phyloP scores from a whole-genome alignment of 1,284 basidiomycete genomes.

The Ustilago xerochloae region DNA sequence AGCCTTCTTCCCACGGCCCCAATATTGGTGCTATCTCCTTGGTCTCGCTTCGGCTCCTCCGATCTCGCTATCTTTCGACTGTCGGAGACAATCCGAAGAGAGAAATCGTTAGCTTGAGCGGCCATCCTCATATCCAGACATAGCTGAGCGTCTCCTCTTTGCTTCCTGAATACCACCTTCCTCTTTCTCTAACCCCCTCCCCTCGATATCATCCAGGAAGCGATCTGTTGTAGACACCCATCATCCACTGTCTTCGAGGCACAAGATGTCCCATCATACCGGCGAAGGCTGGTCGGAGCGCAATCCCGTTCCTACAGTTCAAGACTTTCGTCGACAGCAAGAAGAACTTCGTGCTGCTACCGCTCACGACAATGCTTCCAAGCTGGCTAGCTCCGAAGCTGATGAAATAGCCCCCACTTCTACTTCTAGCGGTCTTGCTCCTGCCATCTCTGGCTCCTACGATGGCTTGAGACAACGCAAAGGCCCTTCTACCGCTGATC shows the following conservation, averaged over 20 bases:
- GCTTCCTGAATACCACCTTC: neutral
- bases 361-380: constrained; percentile 33
- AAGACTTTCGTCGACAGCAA: constrained; percentile 45
- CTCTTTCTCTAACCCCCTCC: constrained; percentile 1
- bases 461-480: constrained; percentile 50
- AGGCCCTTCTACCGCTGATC: constrained; percentile 12
- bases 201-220: neutral
- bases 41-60: neutral
- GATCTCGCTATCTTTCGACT: constrained; percentile 10
- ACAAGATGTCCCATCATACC: constrained; percentile 48
- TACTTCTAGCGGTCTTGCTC: constrained; percentile 23
- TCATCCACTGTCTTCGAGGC: no score
- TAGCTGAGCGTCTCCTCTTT: neutral
- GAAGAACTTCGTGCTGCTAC: constrained; percentile 34
- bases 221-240: no score
- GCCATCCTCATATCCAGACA: neutral
- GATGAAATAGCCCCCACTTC: constrained; percentile 30
- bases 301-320: constrained; percentile 59
- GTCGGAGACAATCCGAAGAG: no score
- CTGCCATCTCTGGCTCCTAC: constrained; percentile 30
- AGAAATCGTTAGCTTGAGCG: no score
- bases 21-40: no score
- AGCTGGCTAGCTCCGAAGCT: constrained; percentile 26
- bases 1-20: no score
- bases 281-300: constrained; percentile 62